Evolutionary conservation across 129 eudicot genomes (phyloP).

Genomic region (Deinandra increscens): DNA sequence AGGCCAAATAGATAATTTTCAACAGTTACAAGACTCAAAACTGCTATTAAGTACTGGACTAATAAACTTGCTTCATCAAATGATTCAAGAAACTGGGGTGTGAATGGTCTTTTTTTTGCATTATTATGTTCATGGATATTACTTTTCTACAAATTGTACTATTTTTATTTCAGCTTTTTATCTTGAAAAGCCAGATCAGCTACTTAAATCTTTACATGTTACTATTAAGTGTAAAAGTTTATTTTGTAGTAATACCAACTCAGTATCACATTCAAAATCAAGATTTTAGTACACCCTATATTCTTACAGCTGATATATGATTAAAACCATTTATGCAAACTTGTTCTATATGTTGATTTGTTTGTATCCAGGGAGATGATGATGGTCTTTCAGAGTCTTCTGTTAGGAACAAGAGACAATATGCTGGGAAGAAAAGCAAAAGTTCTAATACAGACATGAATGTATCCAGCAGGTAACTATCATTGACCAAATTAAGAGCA

Average conservation of each 20-base stretch:
- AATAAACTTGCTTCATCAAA: constrained; percentile 4
- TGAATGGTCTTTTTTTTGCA: neutral
- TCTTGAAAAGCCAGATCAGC: constrained; percentile 3
- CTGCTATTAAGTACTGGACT: neutral
- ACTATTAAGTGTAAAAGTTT: neutral
- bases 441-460: constrained; percentile 37
- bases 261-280: constrained; percentile 4
- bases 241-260: neutral
- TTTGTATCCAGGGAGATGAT: constrained; percentile 54
- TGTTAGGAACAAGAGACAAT: constrained; percentile 35
- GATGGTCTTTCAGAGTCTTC: constrained; percentile 35
- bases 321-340: constrained; percentile 14
- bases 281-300: constrained; percentile 9
- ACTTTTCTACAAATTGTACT: neutral
- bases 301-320: constrained; percentile 7
- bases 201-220: neutral
- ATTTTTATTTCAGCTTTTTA: neutral
- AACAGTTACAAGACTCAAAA: neutral
- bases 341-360: constrained; percentile 12
- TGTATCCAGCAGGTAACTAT: constrained; percentile 45
- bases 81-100: neutral
- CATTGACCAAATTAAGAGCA: neutral
- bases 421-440: constrained; percentile 38
- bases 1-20: neutral
- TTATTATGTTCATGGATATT: constrained; percentile 4